Evolutionary conservation across 192 early-diverging fungal genomes (phyloP).

Genomic region (Coemansia sp.): DNA sequence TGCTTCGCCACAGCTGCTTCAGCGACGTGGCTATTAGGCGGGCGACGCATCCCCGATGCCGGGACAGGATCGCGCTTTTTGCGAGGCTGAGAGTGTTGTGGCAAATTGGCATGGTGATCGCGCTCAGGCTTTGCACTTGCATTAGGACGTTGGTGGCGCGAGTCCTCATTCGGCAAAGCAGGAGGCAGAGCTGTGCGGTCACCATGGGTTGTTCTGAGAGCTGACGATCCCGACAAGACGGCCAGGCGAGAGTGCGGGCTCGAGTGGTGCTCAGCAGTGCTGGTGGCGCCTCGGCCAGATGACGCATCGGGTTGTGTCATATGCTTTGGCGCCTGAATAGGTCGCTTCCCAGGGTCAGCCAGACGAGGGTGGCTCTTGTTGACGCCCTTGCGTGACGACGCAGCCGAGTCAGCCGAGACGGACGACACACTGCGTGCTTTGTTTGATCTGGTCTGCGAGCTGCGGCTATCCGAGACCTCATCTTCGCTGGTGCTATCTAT

Average conservation of each 20-base stretch:
- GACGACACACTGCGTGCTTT: constrained; percentile 10
- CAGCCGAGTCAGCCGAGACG: neutral
- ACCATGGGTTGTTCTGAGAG: no score
- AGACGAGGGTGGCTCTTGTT: neutral
- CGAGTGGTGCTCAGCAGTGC: neutral
- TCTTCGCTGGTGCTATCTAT: neutral
- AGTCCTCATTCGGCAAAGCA: neutral
- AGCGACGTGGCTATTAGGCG: neutral
- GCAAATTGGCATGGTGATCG: neutral
- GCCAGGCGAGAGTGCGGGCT: neutral
- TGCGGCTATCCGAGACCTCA: neutral
- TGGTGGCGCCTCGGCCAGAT: neutral
- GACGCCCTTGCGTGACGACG: neutral
- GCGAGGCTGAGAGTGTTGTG: neutral
- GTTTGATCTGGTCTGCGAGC: constrained; percentile 1
- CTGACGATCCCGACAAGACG: no score
- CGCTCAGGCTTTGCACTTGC: constrained; percentile 1
- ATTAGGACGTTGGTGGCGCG: neutral
- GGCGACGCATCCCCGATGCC: neutral
- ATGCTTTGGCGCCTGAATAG: neutral
- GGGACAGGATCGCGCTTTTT: neutral
- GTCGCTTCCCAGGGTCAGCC: neutral
- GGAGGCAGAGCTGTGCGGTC: no score
- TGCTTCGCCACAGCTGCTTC: neutral
- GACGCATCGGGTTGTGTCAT: neutral